Conservation (phyloP, 208 protist genomes). For the Leishmania tarentolae region DNA sequence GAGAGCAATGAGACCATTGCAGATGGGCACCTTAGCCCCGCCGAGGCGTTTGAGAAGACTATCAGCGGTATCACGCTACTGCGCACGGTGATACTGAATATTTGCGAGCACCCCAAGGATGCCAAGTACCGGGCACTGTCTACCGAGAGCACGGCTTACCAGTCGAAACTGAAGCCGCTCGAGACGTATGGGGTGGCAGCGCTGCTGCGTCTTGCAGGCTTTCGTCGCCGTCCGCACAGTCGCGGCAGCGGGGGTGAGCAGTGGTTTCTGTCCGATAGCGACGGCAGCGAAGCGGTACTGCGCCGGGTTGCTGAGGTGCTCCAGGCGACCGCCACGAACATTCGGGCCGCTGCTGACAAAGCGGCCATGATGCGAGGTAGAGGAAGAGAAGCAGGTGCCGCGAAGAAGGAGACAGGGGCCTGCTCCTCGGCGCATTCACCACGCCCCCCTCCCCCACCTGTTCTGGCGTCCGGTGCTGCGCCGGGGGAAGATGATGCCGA, state of each 20-base stretch:
- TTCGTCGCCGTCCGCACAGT: slow-evolving; percentile 47
- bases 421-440: background rate
- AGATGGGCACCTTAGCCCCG: slow-evolving; percentile 23
- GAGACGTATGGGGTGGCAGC: slow-evolving; percentile 63
- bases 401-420: background rate
- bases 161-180: slow-evolving; percentile 56
- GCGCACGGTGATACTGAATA: slow-evolving; percentile 48
- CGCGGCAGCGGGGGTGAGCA: slow-evolving; percentile 41
- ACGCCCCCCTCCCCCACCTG: background rate
- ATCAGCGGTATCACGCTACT: slow-evolving; percentile 48
- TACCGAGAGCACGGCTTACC: slow-evolving; percentile 62
- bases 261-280: slow-evolving; percentile 66
- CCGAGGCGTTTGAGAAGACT: slow-evolving; percentile 44
- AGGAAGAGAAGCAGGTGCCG: background rate
- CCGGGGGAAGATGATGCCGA: background rate
- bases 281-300: slow-evolving; percentile 54
- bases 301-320: slow-evolving; percentile 42
- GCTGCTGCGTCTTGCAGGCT: slow-evolving; percentile 67
- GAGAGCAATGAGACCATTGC: slow-evolving; percentile 71
- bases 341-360: slow-evolving; percentile 34
- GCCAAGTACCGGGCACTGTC: slow-evolving; percentile 65
- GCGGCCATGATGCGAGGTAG: slow-evolving; percentile 17
- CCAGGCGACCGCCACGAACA: slow-evolving; percentile 40
- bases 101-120: slow-evolving; percentile 54
- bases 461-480: background rate